A percentile compares a stretch with the other conserved stretches of the same genome.
Evolutionary conservation across 257 asterid species (phyloP).

Genomic region (Solanum clarkiae): DNA sequence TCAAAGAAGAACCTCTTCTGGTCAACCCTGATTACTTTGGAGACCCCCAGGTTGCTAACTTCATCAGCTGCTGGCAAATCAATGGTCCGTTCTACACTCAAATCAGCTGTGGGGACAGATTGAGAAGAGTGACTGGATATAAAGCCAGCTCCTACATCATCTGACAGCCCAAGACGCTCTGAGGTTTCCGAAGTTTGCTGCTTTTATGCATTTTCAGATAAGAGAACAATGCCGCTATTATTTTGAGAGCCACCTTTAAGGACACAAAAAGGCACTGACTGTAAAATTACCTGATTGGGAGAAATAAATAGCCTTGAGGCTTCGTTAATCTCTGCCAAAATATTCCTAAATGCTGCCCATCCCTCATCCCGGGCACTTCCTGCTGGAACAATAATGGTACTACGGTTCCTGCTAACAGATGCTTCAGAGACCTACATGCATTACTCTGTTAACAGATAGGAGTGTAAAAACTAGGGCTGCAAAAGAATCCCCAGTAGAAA

Average conservation of each 20-base stretch:
- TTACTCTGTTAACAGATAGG: conserved; percentile 1
- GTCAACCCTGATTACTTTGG: conserved; percentile 91
- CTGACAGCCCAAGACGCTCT: conserved; percentile 79
- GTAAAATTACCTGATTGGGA: conserved; percentile 51
- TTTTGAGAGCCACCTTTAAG: conserved; percentile 6
- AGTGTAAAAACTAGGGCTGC: background rate
- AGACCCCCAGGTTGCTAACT: conserved; percentile 44
- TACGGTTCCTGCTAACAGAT: conserved; percentile 94
- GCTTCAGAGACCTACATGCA: conserved; percentile 86
- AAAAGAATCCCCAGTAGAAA: background rate
- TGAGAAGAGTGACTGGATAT: conserved; percentile 84
- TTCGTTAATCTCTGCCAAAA: conserved; percentile 82
- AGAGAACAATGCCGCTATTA: conserved; percentile 6
- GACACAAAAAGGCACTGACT: background rate
- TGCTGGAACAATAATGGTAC: conserved; percentile 98
- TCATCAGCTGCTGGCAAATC: conserved; percentile 75
- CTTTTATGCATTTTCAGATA: conserved; percentile 13
- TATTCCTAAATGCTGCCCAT: conserved; percentile 89
- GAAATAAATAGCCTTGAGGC: conserved; percentile 60
- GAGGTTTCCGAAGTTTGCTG: conserved; percentile 62
- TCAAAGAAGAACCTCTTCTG: conserved; percentile 96
- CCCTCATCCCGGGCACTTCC: conserved; percentile 94
- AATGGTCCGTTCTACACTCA: conserved; percentile 47
- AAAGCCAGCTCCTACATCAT: conserved; percentile 97
- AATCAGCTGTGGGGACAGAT: conserved; percentile 47